Conservation (phyloP, 495 filamentous ascomycete species). For the Xylaria curta region DNA sequence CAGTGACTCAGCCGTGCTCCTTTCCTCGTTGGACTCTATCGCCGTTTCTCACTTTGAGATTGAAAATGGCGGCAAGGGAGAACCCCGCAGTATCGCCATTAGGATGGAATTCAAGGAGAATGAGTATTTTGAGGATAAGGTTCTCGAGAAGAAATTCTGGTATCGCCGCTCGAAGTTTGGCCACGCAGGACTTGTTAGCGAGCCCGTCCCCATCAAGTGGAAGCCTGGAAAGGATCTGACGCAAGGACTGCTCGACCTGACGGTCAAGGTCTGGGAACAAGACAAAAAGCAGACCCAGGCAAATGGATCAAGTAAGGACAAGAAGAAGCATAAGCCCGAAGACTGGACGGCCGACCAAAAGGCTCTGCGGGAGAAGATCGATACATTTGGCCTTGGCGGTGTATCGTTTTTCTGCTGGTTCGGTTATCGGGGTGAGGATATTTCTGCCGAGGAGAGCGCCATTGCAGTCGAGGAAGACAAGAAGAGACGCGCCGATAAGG, state of each 20-base stretch:
- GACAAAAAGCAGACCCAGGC: constrained; percentile 55
- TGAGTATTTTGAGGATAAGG: constrained; percentile 72
- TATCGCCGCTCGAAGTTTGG: constrained; percentile 70
- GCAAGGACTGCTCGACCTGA: constrained; percentile 74
- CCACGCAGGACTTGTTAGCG: constrained; percentile 76
- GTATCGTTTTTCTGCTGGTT: constrained; percentile 90
- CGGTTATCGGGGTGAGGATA: constrained; percentile 68
- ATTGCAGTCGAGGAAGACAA: constrained; percentile 62
- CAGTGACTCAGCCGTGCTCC: constrained; percentile 71
- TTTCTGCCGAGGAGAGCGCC: constrained; percentile 73
- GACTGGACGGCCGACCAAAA: constrained; percentile 57
- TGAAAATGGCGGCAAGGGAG: constrained; percentile 59
- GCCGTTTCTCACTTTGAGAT: constrained; percentile 80
- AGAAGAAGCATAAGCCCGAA: constrained; percentile 53
- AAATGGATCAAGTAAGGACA: constrained; percentile 49
- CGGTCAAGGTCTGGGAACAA: constrained; percentile 69
- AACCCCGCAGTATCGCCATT: constrained; percentile 70
- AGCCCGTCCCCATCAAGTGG: constrained; percentile 88
- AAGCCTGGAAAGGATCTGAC: constrained; percentile 84
- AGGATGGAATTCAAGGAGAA: constrained; percentile 70
- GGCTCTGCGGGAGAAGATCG: constrained; percentile 60
- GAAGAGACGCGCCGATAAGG: constrained; percentile 62
- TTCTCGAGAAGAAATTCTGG: constrained; percentile 90
- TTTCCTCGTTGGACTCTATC: constrained; percentile 64
- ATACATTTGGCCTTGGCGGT: constrained; percentile 60